Evolutionary conservation across 352 stramenopile genomes (phyloP).

Genomic region (Phytophthora europaea): DNA sequence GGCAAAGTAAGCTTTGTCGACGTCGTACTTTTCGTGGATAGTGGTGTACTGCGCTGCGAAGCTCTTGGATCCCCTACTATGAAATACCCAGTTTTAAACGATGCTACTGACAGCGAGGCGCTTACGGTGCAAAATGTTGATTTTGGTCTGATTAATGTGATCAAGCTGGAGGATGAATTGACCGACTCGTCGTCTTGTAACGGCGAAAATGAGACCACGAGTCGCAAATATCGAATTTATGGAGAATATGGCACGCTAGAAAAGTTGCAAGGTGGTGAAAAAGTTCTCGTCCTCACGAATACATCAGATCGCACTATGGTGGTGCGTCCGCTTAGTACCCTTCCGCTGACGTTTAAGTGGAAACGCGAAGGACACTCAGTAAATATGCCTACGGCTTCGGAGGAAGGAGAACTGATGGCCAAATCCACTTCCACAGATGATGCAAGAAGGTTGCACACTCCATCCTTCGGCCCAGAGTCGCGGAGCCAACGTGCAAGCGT

Average conservation of each 20-base stretch:
- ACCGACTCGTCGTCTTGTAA: conserved; percentile 35
- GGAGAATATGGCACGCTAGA: conserved; percentile 29
- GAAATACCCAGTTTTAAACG: background rate
- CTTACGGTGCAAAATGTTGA: conserved; percentile 42
- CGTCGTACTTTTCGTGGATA: conserved; percentile 87
- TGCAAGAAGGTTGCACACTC: conserved; percentile 34
- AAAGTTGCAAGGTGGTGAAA: conserved; percentile 18
- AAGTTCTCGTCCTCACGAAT: conserved; percentile 68
- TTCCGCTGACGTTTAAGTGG: conserved; percentile 78
- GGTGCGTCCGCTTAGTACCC: conserved; percentile 76
- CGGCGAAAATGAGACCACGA: conserved; percentile 46
- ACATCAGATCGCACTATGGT: conserved; percentile 58
- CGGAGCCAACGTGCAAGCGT: conserved; percentile 33
- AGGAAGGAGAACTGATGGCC: conserved; percentile 31
- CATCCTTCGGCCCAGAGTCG: conserved; percentile 3
- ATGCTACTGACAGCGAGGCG: conserved; percentile 3
- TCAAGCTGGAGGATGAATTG: conserved; percentile 78
- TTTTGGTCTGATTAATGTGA: conserved; percentile 76
- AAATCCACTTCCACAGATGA: conserved; percentile 40
- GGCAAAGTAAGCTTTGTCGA: conserved; percentile 85
- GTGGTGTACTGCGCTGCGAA: conserved; percentile 60
- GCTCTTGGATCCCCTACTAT: conserved; percentile 23
- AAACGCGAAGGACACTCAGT: conserved; percentile 13
- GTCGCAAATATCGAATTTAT: conserved; percentile 76
- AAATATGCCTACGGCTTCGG: conserved; percentile 3